Evolutionary conservation across 2,329 filamentous ascomycete genomes (phyloP).

Genomic region (Drechmeria coniospora): DNA sequence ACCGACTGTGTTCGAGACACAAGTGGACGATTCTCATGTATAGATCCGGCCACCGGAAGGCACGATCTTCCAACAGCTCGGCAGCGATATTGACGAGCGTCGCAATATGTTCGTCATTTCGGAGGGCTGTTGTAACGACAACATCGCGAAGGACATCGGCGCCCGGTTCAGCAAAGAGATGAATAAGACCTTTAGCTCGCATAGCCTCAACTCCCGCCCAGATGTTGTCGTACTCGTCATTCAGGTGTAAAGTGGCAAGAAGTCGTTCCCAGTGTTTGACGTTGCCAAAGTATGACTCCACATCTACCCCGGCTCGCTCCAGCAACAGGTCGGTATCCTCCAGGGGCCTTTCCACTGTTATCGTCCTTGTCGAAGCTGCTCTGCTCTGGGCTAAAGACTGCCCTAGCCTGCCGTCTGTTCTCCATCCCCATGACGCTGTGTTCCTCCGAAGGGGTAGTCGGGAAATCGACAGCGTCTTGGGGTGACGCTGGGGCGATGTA

Average conservation of each 20-base stretch:
- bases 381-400: conserved; percentile 3
- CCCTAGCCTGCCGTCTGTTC: conserved; percentile 8
- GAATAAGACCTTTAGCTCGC: conserved; percentile 4
- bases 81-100: conserved; percentile 12
- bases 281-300: conserved; percentile 4
- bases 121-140: conserved; percentile 15
- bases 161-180: conserved; percentile 8
- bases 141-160: conserved; percentile 14
- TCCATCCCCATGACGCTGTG: conserved; percentile 6
- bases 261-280: conserved; percentile 8
- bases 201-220: conserved; percentile 14
- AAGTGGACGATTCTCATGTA: conserved; percentile 31
- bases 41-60: conserved; percentile 31
- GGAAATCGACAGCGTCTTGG: not conserved
- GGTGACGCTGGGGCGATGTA: conserved; percentile 2
- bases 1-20: conserved; percentile 24
- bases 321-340: conserved; percentile 1
- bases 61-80: conserved; percentile 20
- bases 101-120: conserved; percentile 10
- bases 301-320: conserved; percentile 1
- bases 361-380: conserved; percentile 1
- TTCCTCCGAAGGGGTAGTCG: not conserved
- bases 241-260: conserved; percentile 7
- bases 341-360: not conserved
- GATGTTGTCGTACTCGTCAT: conserved; percentile 9